phyloP scores from a whole-genome alignment of 1,284 basidiomycete genomes.

The Cutaneotrichosporon cavernicola region DNA sequence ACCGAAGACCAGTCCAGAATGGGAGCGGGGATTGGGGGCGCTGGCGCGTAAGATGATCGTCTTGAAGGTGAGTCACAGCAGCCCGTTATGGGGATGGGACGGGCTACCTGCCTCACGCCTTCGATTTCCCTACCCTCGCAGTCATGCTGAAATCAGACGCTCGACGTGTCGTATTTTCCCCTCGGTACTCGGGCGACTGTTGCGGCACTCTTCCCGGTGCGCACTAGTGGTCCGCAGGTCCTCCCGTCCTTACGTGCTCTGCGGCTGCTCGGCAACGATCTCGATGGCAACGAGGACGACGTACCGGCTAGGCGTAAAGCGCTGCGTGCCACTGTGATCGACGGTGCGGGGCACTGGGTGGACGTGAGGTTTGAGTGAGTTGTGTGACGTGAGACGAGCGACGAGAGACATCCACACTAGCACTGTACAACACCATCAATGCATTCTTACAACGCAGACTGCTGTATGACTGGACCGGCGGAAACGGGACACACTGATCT shows the following conservation, averaged over 20 bases:
- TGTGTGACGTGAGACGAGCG: background rate
- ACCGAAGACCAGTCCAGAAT: conserved; percentile 5
- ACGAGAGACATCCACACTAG: background rate
- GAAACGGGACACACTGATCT: background rate
- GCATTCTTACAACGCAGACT: background rate
- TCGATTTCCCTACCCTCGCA: background rate
- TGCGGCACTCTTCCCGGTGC: background rate
- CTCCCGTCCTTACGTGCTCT: background rate
- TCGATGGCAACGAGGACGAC: background rate
- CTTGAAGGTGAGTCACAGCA: conserved; percentile 29
- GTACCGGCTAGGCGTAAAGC: background rate
- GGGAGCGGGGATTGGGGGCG: conserved; percentile 25
- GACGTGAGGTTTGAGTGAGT: conserved; percentile 4
- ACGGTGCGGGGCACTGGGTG: background rate
- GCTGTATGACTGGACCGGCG: background rate
- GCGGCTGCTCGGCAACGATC: background rate
- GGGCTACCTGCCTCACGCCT: background rate
- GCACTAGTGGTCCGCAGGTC: background rate
- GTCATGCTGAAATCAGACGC: conserved; percentile 22
- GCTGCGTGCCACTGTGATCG: background rate
- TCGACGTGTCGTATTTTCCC: conserved; percentile 35
- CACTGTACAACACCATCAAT: conserved; percentile 10
- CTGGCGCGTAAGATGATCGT: conserved; percentile 39
- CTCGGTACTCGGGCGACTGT: conserved; percentile 8
- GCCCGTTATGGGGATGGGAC: too few species aligned